These are phyloP conservation scores for Ophiostoma angusticollis DNA, from an alignment of 2,329 filamentous ascomycete species.

Conservation along the genomic window DNA sequence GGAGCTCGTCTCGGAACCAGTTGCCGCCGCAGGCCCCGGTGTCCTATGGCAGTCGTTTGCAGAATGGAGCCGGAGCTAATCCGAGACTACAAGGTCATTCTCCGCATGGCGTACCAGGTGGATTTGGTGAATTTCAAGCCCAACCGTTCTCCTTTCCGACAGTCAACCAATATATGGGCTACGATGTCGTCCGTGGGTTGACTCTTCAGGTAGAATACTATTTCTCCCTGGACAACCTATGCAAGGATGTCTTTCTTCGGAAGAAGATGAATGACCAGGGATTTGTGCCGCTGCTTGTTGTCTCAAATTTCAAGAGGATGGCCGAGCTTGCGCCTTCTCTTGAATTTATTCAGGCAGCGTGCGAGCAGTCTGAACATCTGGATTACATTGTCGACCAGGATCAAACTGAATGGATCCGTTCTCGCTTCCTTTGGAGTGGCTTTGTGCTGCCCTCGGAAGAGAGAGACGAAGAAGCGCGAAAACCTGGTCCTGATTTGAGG, in stretches of 20 bases:
- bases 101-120: slow-evolving; percentile 7
- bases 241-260: slow-evolving; percentile 82
- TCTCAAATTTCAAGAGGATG: slow-evolving; percentile 79
- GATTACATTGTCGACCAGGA: slow-evolving; percentile 68
- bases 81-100: slow-evolving; percentile 18
- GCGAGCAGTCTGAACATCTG: slow-evolving; percentile 56
- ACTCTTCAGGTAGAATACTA: slow-evolving; percentile 69
- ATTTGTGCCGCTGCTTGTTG: slow-evolving; percentile 68
- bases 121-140: slow-evolving; percentile 9
- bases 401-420: slow-evolving; percentile 64
- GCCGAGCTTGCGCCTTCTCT: slow-evolving; percentile 58
- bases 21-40: slow-evolving; percentile 2
- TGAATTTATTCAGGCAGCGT: slow-evolving; percentile 62
- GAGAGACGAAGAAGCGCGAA: slow-evolving; percentile 60
- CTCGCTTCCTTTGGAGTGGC: slow-evolving; percentile 61
- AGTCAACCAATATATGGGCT: slow-evolving; percentile 8
- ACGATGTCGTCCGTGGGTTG: slow-evolving; percentile 26
- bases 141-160: slow-evolving; percentile 3
- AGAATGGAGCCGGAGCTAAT: slow-evolving; percentile 11
- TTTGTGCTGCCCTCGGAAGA: slow-evolving; percentile 64
- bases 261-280: slow-evolving; percentile 92
- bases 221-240: slow-evolving; percentile 89
- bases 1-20: slow-evolving; percentile 7
- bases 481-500: slow-evolving; percentile 43
- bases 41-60: slow-evolving; percentile 3